A percentile compares a stretch with the other conserved stretches of the same genome.
Evolutionary conservation across 352 stramenopile species (phyloP).

Genomic region (Phytophthora sp.): DNA sequence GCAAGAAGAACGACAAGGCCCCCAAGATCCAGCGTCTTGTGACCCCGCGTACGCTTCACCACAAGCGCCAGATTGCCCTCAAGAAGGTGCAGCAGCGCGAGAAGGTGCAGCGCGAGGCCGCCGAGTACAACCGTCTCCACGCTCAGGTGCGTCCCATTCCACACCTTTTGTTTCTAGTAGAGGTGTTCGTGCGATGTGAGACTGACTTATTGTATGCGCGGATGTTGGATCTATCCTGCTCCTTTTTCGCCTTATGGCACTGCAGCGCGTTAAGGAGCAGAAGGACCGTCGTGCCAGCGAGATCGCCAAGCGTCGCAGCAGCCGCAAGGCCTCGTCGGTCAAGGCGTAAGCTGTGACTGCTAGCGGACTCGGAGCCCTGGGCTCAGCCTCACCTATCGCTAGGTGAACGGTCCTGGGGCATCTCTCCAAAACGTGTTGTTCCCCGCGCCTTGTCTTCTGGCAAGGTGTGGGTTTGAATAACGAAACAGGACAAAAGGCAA

Average conservation of each 20-base stretch:
- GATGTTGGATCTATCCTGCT: conserved; percentile 70
- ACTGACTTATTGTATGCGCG: conserved; percentile 51
- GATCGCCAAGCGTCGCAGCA: conserved; percentile 98
- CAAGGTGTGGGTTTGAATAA: conserved; percentile 35
- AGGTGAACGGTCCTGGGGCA: conserved; percentile 29
- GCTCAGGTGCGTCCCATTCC: conserved; percentile 75
- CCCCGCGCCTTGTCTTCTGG: conserved; percentile 8
- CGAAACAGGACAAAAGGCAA: conserved; percentile 51
- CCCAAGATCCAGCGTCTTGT: conserved; percentile 99
- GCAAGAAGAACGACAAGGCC: conserved; percentile 98
- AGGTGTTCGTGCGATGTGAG: neutral
- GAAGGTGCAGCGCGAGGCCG: conserved; percentile 94
- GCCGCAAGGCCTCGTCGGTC: conserved; percentile 93
- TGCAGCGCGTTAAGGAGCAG: conserved; percentile 98
- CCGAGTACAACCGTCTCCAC: conserved; percentile 98
- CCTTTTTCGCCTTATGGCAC: conserved; percentile 94
- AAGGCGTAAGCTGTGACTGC: conserved; percentile 79
- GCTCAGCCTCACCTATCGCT: conserved; percentile 13
- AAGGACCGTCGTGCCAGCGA: conserved; percentile 97
- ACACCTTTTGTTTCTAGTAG: neutral
- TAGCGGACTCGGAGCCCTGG: conserved; percentile 25
- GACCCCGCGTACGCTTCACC: conserved; percentile 96
- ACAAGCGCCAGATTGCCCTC: conserved; percentile 92
- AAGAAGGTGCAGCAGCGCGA: conserved; percentile 89
- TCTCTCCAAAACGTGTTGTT: conserved; percentile 37